Conservation (phyloP, 2,329 filamentous ascomycete species). For the Lachnellula hyalina region DNA sequence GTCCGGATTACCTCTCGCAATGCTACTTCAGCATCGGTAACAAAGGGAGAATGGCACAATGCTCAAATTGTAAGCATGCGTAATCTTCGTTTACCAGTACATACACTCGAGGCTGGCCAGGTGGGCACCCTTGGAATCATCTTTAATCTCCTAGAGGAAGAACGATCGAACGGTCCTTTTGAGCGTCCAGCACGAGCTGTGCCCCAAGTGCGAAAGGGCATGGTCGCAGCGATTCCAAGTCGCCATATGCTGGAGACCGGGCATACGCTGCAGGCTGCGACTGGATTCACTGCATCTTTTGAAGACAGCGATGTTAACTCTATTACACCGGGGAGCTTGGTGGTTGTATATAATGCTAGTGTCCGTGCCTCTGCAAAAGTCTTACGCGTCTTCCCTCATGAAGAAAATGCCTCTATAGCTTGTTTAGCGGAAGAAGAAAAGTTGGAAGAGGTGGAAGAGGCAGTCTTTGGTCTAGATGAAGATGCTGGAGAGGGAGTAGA, state of each 20-base stretch:
- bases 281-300: conserved; percentile 68
- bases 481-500: conserved; percentile 30
- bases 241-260: conserved; percentile 52
- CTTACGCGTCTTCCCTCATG: conserved; percentile 40
- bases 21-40: conserved; percentile 45
- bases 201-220: conserved; percentile 65
- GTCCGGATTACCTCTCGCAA: conserved; percentile 48
- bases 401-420: conserved; percentile 17
- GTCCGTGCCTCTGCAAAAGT: conserved; percentile 78
- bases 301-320: conserved; percentile 54
- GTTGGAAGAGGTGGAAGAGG: conserved; percentile 31
- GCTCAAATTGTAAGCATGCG: conserved; percentile 81
- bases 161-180: conserved; percentile 27
- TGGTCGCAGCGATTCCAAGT: conserved; percentile 67
- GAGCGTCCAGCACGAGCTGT: conserved; percentile 30
- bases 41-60: conserved; percentile 68
- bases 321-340: conserved; percentile 61
- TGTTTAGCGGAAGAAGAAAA: neutral
- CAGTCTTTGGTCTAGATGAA: conserved; percentile 54
- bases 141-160: conserved; percentile 41
- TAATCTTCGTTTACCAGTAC: conserved; percentile 79
- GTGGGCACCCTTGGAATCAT: conserved; percentile 84
- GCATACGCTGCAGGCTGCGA: conserved; percentile 57
- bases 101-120: conserved; percentile 69
- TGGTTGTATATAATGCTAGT: conserved; percentile 84